Evolutionary conservation across 1,139 yeast species (phyloP).

Genomic region (Debaryomyces fabryi): DNA sequence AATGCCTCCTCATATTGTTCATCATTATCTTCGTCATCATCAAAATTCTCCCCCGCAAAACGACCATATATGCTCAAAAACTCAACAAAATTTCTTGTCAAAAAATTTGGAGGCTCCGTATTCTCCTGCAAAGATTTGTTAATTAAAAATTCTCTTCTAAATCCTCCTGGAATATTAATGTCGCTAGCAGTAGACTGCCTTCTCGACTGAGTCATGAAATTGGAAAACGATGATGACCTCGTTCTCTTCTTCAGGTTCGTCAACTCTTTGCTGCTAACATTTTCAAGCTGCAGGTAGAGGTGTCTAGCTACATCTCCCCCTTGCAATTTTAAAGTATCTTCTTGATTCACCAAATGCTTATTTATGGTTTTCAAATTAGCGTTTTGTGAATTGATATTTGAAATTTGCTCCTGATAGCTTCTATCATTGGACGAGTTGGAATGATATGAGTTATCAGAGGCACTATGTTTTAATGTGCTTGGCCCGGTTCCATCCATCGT

Average conservation of each 20-base stretch:
- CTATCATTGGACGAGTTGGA: conserved; percentile 4
- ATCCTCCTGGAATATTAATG: conserved; percentile 78
- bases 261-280: conserved; percentile 16
- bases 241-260: conserved; percentile 25
- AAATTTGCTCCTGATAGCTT: conserved; percentile 26
- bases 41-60: conserved; percentile 81
- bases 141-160: conserved; percentile 66
- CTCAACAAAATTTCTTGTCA: conserved; percentile 72
- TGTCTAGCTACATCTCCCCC: conserved; percentile 78
- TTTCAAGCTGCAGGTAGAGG: conserved; percentile 43
- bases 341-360: conserved; percentile 39
- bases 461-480: background rate
- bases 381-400: conserved; percentile 25
- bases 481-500: background rate
- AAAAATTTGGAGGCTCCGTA: conserved; percentile 44
- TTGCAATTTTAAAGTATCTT: conserved; percentile 50
- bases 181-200: conserved; percentile 68
- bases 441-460: conserved; percentile 2
- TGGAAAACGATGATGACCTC: conserved; percentile 46
- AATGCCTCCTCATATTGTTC: conserved; percentile 28
- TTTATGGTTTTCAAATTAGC: conserved; percentile 35
- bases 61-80: conserved; percentile 77
- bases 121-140: conserved; percentile 24
- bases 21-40: conserved; percentile 59
- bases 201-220: conserved; percentile 38